Evolutionary conservation across 2,329 filamentous ascomycete species (phyloP).

Genomic region (Colletotrichum sp.): DNA sequence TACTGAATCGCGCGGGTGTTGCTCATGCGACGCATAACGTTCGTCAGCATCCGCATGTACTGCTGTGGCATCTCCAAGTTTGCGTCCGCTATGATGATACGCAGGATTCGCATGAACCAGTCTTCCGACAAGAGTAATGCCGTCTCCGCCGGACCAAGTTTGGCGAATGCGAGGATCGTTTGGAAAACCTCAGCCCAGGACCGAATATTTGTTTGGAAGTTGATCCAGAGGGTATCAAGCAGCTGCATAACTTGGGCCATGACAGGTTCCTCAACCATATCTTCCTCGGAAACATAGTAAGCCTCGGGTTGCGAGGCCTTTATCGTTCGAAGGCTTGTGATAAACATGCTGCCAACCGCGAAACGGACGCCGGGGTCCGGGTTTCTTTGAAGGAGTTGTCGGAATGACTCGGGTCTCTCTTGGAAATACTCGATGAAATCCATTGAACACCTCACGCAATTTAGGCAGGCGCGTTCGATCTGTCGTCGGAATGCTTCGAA

Average conservation of each 20-base stretch:
- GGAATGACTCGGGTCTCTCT: slow-evolving; percentile 59
- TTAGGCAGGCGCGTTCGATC: slow-evolving; percentile 49
- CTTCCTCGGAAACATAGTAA: slow-evolving; percentile 43
- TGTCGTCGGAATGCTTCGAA: slow-evolving; percentile 60
- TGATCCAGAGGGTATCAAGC: slow-evolving; percentile 62
- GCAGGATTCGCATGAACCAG: slow-evolving; percentile 63
- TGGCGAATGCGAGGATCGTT: slow-evolving; percentile 69
- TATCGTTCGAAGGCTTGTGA: slow-evolving; percentile 57
- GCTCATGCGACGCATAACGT: slow-evolving; percentile 53
- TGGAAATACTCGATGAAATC: slow-evolving; percentile 67
- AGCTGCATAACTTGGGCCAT: slow-evolving; percentile 25
- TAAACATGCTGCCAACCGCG: slow-evolving; percentile 54
- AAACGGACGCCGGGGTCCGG: slow-evolving; percentile 60
- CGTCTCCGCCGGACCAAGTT: slow-evolving; percentile 63
- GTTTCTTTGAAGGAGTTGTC: slow-evolving; percentile 68
- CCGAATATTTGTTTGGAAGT: slow-evolving; percentile 64
- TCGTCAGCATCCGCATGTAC: slow-evolving; percentile 58
- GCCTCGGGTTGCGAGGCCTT: slow-evolving; percentile 48
- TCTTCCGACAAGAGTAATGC: slow-evolving; percentile 62
- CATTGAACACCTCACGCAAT: slow-evolving; percentile 59
- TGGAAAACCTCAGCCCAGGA: slow-evolving; percentile 81
- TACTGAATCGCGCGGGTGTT: slow-evolving; percentile 58
- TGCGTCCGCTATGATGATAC: slow-evolving; percentile 65
- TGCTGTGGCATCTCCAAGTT: slow-evolving; percentile 54
- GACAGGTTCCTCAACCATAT: slow-evolving; percentile 24